Conservation (phyloP, 2,329 filamentous ascomycete species). For the Paradendryphiella salina region DNA sequence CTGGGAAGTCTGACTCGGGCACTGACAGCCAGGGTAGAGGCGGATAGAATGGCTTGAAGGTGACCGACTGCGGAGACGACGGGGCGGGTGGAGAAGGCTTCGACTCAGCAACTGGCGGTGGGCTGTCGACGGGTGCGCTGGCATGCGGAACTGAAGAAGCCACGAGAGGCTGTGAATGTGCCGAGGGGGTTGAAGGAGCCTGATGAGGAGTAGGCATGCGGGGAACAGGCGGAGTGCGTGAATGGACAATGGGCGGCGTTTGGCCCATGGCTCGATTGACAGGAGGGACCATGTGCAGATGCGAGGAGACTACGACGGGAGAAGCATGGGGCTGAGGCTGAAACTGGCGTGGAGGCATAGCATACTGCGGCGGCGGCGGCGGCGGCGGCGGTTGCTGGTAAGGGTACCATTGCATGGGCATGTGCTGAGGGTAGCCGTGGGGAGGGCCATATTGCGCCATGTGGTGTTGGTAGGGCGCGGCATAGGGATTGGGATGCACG, state of each 20-base stretch:
- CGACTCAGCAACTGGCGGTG: conserved; percentile 25
- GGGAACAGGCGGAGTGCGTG: conserved; percentile 41
- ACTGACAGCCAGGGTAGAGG: conserved; percentile 64
- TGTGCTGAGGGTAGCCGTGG: conserved; percentile 46
- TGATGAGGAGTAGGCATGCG: conserved; percentile 39
- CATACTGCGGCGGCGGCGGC: conserved; percentile 40
- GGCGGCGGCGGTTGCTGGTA: conserved; percentile 43
- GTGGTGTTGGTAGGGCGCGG: conserved; percentile 38
- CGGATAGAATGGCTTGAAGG: conserved; percentile 54
- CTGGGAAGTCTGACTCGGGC: conserved; percentile 58
- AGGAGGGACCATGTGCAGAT: conserved; percentile 49
- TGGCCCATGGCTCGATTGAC: conserved; percentile 46
- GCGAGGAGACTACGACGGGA: conserved; percentile 53
- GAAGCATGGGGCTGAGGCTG: conserved; percentile 47
- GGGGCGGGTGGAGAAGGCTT: conserved; percentile 21
- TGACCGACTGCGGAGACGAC: conserved; percentile 29
- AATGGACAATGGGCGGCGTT: conserved; percentile 45
- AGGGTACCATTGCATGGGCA: conserved; percentile 47
- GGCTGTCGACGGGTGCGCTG: conserved; percentile 35
- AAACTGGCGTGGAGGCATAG: conserved; percentile 46
- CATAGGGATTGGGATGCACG: conserved; percentile 34
- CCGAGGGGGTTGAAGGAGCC: conserved; percentile 42
- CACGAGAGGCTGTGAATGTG: conserved; percentile 40
- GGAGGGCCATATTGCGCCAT: conserved; percentile 49
- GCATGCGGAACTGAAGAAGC: conserved; percentile 42